Conservation (phyloP, 78 protist species). For the Dictyostelium brefeldianum region DNA sequence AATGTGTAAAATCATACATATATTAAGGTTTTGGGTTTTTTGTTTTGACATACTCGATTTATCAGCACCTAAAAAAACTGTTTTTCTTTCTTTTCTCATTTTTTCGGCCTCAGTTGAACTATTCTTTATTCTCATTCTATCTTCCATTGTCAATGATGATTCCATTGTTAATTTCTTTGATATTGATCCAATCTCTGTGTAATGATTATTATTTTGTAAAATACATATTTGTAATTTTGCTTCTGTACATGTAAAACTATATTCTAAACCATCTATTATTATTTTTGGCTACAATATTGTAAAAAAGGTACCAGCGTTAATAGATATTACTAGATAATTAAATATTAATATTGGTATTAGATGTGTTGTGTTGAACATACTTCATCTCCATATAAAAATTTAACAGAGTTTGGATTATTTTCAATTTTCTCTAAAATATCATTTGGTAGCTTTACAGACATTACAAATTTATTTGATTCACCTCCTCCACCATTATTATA, state of each 20-base stretch:
- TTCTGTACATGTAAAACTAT: conserved; percentile 13
- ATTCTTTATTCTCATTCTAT: conserved; percentile 19
- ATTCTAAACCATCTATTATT: conserved; percentile 16
- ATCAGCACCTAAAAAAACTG: background rate
- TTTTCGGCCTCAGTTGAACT: conserved; percentile 8
- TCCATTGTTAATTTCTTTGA: conserved; percentile 24
- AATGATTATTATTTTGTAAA: conserved; percentile 18
- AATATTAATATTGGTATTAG: no score
- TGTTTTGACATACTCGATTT: background rate
- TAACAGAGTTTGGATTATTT: conserved; percentile 7
- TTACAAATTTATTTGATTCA: background rate
- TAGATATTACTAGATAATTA: no score
- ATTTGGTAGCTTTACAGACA: conserved; percentile 19
- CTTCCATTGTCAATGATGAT: conserved; percentile 23
- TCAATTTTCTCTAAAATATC: conserved; percentile 13
- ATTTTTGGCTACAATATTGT: conserved; percentile 25
- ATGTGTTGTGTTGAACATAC: background rate
- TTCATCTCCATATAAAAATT: conserved; percentile 29
- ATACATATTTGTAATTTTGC: conserved; percentile 14
- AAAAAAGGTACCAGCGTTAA: no score
- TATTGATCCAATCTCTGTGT: conserved; percentile 18
- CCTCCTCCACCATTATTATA: background rate
- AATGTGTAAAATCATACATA: no score
- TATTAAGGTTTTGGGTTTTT: no score
- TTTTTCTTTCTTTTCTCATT: conserved; percentile 28